Evolutionary conservation across 345 rosid genomes (phyloP).

Genomic region (Lenwebbia sp.): DNA sequence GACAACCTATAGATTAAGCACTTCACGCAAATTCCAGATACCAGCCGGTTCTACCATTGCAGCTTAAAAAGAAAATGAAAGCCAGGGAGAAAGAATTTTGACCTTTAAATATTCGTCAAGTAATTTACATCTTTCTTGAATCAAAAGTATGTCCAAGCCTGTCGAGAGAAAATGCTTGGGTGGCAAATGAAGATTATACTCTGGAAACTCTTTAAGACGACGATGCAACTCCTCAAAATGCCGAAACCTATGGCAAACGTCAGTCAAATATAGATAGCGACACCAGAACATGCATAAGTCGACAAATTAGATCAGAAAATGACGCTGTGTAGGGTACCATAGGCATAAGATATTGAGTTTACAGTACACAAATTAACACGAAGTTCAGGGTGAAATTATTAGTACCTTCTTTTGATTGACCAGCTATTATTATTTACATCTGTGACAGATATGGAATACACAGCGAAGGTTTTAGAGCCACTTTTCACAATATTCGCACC

Average conservation of each 20-base stretch:
- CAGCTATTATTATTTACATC: conserved; percentile 79
- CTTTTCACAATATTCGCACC: conserved; percentile 97
- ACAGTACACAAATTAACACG: not conserved
- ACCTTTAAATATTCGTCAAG: conserved; percentile 92
- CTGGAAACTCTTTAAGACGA: conserved; percentile 82
- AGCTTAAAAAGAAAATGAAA: not conserved
- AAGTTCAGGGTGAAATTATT: conserved; percentile 3
- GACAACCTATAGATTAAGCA: not conserved
- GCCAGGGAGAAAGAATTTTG: not conserved
- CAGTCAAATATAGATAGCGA: not conserved
- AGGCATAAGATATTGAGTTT: not conserved
- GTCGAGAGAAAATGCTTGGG: conserved; percentile 97
- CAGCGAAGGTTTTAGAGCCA: conserved; percentile 82
- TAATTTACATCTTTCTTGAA: conserved; percentile 82
- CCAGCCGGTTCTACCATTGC: not conserved
- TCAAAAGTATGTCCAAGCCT: conserved; percentile 70
- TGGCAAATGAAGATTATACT: conserved; percentile 87
- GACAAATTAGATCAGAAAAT: not conserved
- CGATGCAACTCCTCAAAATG: conserved; percentile 99
- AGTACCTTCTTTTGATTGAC: conserved; percentile 98
- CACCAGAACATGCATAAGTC: not conserved
- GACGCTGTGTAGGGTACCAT: not conserved
- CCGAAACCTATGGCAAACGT: conserved; percentile 49
- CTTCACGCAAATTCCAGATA: not conserved
- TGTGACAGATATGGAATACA: conserved; percentile 85